Percentiles rank a stretch among this genome's conserved stretches.
Conservation (phyloP, 2,329 filamentous ascomycete species). For the Alternaria triticina region DNA sequence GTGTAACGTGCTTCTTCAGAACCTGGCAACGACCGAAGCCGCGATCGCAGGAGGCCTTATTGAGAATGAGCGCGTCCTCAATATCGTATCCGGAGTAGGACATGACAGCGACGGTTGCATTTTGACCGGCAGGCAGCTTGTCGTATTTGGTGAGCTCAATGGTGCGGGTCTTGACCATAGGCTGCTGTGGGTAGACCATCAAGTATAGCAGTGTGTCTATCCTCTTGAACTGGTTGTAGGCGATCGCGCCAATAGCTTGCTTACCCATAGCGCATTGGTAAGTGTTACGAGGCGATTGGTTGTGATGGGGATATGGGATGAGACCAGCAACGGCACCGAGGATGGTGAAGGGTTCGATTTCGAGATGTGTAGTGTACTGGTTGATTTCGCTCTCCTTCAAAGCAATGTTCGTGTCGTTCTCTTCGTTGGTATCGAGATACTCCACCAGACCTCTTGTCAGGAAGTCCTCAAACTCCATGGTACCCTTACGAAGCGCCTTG, state of each 20-base stretch:
- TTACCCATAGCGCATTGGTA: slow-evolving; percentile 99
- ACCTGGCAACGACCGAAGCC: slow-evolving; percentile 97
- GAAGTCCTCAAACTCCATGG: slow-evolving; percentile 92
- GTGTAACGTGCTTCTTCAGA: slow-evolving; percentile 90
- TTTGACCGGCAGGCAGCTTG: slow-evolving; percentile 94
- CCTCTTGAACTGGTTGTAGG: slow-evolving; percentile 95
- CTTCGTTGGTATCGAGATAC: slow-evolving; percentile 97
- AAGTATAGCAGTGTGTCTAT: slow-evolving; percentile 97
- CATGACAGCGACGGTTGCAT: slow-evolving; percentile 98
- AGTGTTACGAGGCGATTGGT: slow-evolving; percentile 97
- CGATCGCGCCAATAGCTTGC: slow-evolving; percentile 97
- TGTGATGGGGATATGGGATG: slow-evolving; percentile 98
- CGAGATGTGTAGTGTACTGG: slow-evolving; percentile 85
- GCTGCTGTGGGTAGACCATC: slow-evolving; percentile 95
- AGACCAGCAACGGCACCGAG: slow-evolving; percentile 93
- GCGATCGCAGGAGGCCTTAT: slow-evolving; percentile 93
- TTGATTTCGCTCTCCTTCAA: slow-evolving; percentile 86
- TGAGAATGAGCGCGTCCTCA: slow-evolving; percentile 94
- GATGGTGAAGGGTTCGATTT: slow-evolving; percentile 98
- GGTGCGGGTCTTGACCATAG: slow-evolving; percentile 96
- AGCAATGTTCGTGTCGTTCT: slow-evolving; percentile 93
- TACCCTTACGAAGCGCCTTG: slow-evolving; percentile 79
- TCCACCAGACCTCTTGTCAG: slow-evolving; percentile 88
- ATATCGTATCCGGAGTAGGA: slow-evolving; percentile 99
- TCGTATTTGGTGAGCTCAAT: slow-evolving; percentile 98